Percentiles rank a stretch among this genome's conserved stretches.
Conservation (phyloP, 208 protist genomes). For the Leishmania martiniquensis region DNA sequence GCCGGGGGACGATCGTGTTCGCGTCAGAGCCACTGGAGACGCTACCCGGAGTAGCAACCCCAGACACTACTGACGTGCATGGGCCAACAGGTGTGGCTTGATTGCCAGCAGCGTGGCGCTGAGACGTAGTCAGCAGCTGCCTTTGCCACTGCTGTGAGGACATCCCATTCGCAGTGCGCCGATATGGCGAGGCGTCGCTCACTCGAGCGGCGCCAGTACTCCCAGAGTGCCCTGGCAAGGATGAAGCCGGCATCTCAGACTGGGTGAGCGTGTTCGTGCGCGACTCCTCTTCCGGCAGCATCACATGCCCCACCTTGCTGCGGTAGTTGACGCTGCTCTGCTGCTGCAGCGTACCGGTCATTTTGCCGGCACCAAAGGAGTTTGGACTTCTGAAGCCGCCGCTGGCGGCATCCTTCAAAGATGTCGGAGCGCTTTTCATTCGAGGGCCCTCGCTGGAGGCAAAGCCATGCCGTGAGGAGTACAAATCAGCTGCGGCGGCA, state of each 20-base stretch:
- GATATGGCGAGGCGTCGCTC: background rate
- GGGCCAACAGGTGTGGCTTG: background rate
- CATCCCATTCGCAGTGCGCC: background rate
- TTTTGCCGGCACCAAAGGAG: background rate
- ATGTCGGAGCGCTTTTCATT: background rate
- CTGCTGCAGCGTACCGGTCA: background rate
- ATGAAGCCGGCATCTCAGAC: background rate
- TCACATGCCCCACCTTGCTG: background rate
- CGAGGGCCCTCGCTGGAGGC: background rate
- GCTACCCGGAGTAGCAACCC: background rate
- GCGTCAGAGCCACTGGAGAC: background rate
- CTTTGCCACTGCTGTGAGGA: background rate
- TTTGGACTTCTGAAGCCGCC: slow-evolving; percentile 1
- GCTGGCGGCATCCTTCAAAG: background rate
- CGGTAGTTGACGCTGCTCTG: background rate
- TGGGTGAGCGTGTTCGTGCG: background rate
- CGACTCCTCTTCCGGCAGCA: background rate
- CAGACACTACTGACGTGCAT: background rate
- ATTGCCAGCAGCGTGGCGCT: background rate
- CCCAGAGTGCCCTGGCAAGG: background rate
- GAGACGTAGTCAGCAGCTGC: background rate
- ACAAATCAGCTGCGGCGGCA: background rate
- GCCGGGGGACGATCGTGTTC: slow-evolving; percentile 8
- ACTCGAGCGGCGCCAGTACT: slow-evolving; percentile 1
- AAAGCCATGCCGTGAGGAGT: background rate